Evolutionary conservation across 225 moss, liverwort and hornwort genomes (phyloP).

Genomic region (Anthoceros angustus): DNA sequence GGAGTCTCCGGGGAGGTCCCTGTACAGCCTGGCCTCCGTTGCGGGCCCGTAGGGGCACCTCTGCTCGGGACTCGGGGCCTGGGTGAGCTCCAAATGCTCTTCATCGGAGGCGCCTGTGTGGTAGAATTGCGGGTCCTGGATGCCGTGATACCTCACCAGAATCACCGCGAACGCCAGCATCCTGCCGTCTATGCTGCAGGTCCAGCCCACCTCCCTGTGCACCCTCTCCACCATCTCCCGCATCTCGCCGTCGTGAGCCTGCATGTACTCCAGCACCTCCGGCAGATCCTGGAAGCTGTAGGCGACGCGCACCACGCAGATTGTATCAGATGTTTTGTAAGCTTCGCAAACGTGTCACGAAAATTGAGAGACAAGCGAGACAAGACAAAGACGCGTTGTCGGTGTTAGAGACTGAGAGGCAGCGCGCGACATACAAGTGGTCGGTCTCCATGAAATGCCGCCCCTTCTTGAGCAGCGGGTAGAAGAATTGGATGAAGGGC

Average conservation of each 20-base stretch:
- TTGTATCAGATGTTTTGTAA: background rate
- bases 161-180: background rate
- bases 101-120: background rate
- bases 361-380: too few species aligned
- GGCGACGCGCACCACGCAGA: background rate
- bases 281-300: background rate
- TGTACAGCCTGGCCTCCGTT: background rate
- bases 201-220: background rate
- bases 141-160: background rate
- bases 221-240: background rate
- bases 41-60: background rate
- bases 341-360: too few species aligned
- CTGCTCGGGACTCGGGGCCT: background rate
- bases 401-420: background rate
- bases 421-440: background rate
- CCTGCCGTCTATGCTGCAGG: background rate
- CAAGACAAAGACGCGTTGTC: too few species aligned
- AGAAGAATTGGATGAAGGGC: background rate
- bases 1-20: background rate
- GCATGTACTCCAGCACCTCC: background rate
- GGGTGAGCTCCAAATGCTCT: background rate
- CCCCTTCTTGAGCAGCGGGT: background rate
- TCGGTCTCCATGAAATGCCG: background rate
- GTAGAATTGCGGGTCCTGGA: conserved; percentile 1
- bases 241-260: background rate